Percentiles rank a stretch among this genome's conserved stretches.
phyloP scores from a whole-genome alignment of 2,329 filamentous ascomycete species.

The Fusarium sulawesiense region DNA sequence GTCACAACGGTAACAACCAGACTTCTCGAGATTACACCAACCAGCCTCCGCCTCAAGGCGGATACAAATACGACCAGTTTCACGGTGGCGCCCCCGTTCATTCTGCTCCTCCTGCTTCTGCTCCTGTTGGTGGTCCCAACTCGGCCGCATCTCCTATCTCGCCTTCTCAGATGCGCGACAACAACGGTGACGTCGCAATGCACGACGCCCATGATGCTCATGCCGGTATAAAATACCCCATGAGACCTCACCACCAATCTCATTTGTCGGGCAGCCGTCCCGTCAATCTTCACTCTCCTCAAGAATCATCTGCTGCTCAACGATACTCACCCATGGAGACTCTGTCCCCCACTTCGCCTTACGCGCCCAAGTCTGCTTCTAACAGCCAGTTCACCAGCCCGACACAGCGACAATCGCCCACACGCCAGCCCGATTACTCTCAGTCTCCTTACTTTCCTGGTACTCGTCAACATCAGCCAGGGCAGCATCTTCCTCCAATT shows the following conservation, averaged over 20 bases:
- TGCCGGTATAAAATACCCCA: conserved; percentile 85
- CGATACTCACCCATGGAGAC: conserved; percentile 97
- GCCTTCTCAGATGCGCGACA: conserved; percentile 72
- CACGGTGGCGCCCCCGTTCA: conserved; percentile 57
- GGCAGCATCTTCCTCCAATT: conserved; percentile 79
- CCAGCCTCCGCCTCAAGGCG: conserved; percentile 58
- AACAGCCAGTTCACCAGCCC: conserved; percentile 66
- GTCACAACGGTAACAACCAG: conserved; percentile 67
- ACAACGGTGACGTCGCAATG: conserved; percentile 84
- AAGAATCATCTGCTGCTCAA: conserved; percentile 80
- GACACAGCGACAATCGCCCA: conserved; percentile 81
- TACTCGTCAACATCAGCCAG: conserved; percentile 53
- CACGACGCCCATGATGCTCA: conserved; percentile 87
- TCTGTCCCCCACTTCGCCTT: conserved; percentile 82
- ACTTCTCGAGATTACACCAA: conserved; percentile 61
- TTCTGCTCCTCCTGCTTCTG: conserved; percentile 45
- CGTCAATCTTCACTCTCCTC: conserved; percentile 77
- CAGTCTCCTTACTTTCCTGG: conserved; percentile 69
- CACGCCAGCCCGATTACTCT: conserved; percentile 71
- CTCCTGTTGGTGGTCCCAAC: conserved; percentile 63
- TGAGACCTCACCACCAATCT: conserved; percentile 81
- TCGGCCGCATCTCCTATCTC: conserved; percentile 68
- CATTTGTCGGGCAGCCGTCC: conserved; percentile 67
- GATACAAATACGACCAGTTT: conserved; percentile 77
- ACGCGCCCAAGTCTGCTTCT: conserved; percentile 73